Conservation (phyloP, 2,329 filamentous ascomycete species). For the Lojkania enalia region DNA sequence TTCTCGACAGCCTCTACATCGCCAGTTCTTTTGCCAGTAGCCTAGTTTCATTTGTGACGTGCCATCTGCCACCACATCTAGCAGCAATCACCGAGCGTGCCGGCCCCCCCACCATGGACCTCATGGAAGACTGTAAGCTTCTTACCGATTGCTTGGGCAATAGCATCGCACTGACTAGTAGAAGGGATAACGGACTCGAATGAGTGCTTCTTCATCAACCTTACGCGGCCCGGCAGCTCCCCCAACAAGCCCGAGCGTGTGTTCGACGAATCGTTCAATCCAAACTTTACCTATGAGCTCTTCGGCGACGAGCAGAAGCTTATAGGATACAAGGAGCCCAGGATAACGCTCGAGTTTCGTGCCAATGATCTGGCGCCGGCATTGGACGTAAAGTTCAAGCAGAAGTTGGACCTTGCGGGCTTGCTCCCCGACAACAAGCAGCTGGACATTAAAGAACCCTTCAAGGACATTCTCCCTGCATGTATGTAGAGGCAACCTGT, state of each 20-base stretch:
- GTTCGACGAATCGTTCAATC: constrained; percentile 72
- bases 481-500: constrained; percentile 52
- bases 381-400: constrained; percentile 69
- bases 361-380: constrained; percentile 79
- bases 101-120: constrained; percentile 5
- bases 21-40: no score
- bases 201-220: constrained; percentile 44
- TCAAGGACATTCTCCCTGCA: constrained; percentile 67
- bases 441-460: constrained; percentile 68
- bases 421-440: constrained; percentile 61
- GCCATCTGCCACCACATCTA: no score
- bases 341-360: constrained; percentile 71
- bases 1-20: no score
- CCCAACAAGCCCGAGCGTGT: constrained; percentile 23
- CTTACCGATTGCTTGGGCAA: no score
- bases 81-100: not conserved
- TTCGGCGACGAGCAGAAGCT: constrained; percentile 93
- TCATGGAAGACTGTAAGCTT: constrained; percentile 40
- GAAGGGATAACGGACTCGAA: constrained; percentile 29
- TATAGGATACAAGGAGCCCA: constrained; percentile 83
- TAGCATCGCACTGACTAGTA: not conserved
- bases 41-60: no score
- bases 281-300: constrained; percentile 86
- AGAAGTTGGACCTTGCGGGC: constrained; percentile 72
- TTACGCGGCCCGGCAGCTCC: constrained; percentile 33